A percentile compares a stretch with the other conserved stretches of the same genome.
Conservation (phyloP, 2,329 filamentous ascomycete genomes). For the Penicillium sp. region DNA sequence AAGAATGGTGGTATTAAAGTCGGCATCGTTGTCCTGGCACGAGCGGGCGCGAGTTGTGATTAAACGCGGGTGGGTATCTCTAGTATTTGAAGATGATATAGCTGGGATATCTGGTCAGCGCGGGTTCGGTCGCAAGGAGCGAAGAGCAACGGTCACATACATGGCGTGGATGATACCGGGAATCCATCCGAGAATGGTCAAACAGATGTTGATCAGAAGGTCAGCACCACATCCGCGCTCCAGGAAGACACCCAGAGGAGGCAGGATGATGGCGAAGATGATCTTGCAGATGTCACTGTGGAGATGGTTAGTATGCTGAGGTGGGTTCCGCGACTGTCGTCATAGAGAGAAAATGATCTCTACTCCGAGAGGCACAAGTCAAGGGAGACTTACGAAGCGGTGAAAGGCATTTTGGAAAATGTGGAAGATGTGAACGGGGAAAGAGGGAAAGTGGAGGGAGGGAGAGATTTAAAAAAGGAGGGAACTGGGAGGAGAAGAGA, state of each 20-base stretch:
- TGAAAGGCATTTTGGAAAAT: conserved; percentile 52
- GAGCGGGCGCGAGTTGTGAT: not conserved
- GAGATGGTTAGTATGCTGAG: conserved; percentile 1
- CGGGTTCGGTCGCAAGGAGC: not conserved
- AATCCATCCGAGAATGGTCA: conserved; percentile 76
- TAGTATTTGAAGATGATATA: conserved; percentile 92
- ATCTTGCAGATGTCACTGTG: conserved; percentile 74
- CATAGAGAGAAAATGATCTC: not conserved
- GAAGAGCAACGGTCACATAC: conserved; percentile 52
- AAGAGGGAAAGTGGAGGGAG: conserved; percentile 9
- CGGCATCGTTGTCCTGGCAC: not conserved
- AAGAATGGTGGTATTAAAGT: not conserved
- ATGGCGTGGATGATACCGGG: conserved; percentile 89
- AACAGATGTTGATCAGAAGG: conserved; percentile 87
- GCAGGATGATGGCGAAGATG: conserved; percentile 85
- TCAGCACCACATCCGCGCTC: conserved; percentile 87
- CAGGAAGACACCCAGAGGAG: conserved; percentile 89
- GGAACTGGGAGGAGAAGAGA: conserved; percentile 50
- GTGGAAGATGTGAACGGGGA: conserved; percentile 1
- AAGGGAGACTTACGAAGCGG: conserved; percentile 47
- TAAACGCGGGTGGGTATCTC: conserved; percentile 18
- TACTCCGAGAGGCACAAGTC: not conserved
- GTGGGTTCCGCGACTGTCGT: not conserved
- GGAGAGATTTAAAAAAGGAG: conserved; percentile 34
- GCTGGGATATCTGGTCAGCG: conserved; percentile 41